These are phyloP conservation scores for Akebia trifoliata DNA, from an alignment of 164 flowering plant species.

Conservation along the genomic window DNA sequence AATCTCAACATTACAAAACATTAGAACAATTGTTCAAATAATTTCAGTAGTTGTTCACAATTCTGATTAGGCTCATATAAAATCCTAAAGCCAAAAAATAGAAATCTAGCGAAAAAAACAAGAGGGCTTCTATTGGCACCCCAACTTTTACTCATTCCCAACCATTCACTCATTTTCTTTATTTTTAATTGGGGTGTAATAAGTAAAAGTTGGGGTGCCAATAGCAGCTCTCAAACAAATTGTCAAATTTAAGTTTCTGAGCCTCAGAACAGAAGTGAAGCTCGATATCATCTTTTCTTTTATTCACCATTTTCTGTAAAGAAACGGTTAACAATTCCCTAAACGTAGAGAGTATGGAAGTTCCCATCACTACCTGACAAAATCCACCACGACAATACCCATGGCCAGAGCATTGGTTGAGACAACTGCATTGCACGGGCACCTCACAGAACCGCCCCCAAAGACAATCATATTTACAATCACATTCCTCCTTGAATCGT, in stretches of 20 bases:
- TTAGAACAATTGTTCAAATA: no score
- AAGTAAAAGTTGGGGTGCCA: no score
- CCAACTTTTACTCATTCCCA: no score
- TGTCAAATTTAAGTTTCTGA: neutral
- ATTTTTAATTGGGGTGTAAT: no score
- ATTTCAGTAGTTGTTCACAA: no score
- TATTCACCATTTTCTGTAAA: neutral
- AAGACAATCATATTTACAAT: constrained; percentile 90
- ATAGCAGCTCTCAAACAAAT: no score
- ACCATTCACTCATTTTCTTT: no score
- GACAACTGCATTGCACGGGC: constrained; percentile 61
- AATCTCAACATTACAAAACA: no score
- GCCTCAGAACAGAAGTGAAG: neutral
- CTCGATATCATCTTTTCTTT: neutral
- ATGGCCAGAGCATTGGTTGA: constrained; percentile 88
- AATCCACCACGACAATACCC: constrained; percentile 96
- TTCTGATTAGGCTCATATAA: no score
- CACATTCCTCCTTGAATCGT: constrained; percentile 75
- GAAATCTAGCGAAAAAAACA: no score
- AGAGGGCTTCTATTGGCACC: no score
- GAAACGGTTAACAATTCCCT: neutral
- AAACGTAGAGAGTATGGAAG: neutral
- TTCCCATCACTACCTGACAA: constrained; percentile 58
- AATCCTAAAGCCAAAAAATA: no score
- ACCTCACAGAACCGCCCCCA: constrained; percentile 82